Evolutionary conservation across 495 filamentous ascomycete genomes (phyloP).

Genomic region (Penicillium chermesinum): DNA sequence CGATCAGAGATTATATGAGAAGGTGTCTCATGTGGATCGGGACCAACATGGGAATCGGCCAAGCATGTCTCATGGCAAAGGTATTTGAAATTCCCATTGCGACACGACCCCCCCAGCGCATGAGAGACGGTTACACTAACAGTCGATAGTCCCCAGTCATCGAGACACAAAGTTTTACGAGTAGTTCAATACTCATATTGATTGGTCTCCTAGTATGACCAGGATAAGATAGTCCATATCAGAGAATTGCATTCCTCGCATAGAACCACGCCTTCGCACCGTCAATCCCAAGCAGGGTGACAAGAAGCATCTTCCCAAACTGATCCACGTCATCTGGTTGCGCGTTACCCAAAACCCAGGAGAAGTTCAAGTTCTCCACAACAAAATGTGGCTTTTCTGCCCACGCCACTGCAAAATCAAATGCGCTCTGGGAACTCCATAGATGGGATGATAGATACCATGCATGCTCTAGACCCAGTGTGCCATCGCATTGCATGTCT

Average conservation of each 20-base stretch:
- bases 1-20: neutral
- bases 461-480: conserved; percentile 29
- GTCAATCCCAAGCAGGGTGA: conserved; percentile 38
- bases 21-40: conserved; percentile 1
- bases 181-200: neutral
- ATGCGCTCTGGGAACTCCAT: conserved; percentile 39
- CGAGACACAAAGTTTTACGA: neutral
- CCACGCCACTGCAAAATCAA: conserved; percentile 47
- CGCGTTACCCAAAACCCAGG: conserved; percentile 24
- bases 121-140: too few species aligned
- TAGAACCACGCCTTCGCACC: conserved; percentile 41
- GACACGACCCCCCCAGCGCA: too few species aligned
- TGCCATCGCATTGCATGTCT: conserved; percentile 27
- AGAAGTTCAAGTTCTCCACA: conserved; percentile 36
- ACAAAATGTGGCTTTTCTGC: conserved; percentile 40
- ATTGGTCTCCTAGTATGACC: neutral
- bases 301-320: conserved; percentile 44
- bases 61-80: neutral
- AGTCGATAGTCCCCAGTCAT: neutral
- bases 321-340: conserved; percentile 42
- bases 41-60: neutral
- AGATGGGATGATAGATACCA: conserved; percentile 44
- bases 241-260: conserved; percentile 25
- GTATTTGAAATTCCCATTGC: too few species aligned
- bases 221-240: conserved; percentile 1